phyloP scores from a whole-genome alignment of 176 grass and related monocot genomes.

The Bolboschoenus planiculmis region DNA sequence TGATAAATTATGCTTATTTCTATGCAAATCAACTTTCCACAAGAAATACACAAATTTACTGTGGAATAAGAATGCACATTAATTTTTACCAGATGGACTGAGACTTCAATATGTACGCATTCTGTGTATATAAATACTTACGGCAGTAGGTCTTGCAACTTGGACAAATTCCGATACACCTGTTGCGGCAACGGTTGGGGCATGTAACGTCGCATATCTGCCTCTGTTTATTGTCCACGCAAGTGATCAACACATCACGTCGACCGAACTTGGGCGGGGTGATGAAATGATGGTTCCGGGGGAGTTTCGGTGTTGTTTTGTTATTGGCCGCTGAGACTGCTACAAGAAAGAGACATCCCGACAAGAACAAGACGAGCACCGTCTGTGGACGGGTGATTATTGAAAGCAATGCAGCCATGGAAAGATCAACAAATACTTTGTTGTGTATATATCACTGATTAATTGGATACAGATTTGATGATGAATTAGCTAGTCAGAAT shows the following conservation, averaged over 20 bases:
- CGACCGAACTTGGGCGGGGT: not conserved
- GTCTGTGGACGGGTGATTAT: not conserved
- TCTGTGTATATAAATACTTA: constrained; percentile 11
- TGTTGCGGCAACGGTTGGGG: constrained; percentile 26
- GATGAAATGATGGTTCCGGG: not conserved
- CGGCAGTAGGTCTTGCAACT: constrained; percentile 58
- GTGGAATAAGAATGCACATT: not conserved
- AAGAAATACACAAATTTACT: not conserved
- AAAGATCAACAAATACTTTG: no score
- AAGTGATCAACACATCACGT: constrained; percentile 31
- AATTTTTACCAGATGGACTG: not conserved
- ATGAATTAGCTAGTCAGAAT: not conserved
- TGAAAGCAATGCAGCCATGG: constrained; percentile 13
- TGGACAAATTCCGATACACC: constrained; percentile 50
- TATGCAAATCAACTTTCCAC: not conserved
- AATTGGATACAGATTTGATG: not conserved
- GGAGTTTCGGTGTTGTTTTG: not conserved
- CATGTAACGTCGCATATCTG: constrained; percentile 24
- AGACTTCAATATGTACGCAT: not conserved
- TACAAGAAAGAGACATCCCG: not conserved
- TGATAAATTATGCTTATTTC: not conserved
- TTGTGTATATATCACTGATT: not conserved
- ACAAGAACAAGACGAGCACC: not conserved
- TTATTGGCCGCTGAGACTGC: constrained; percentile 3
- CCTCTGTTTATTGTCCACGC: not conserved